Conservation (phyloP, 2,329 filamentous ascomycete genomes). For the Pseudovirgaria hyperparasitica region DNA sequence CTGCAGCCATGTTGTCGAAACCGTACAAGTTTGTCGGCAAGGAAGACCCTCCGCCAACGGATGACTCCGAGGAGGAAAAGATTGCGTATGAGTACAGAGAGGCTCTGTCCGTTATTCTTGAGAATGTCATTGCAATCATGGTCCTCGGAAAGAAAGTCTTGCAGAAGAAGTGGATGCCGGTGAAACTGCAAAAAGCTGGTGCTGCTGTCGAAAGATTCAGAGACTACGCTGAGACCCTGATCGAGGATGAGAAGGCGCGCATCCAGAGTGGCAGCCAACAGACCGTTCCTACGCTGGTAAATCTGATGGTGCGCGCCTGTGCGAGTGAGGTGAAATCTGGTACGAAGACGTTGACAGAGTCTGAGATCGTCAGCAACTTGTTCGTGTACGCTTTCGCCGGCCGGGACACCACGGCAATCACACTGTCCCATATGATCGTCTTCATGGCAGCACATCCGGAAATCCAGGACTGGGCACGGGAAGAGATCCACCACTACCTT, state of each 20-base stretch:
- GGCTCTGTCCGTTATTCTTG: conserved; percentile 6
- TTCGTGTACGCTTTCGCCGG: conserved; percentile 38
- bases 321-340: conserved; percentile 1
- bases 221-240: conserved; percentile 4
- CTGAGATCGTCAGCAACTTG: conserved; percentile 38
- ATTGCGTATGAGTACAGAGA: conserved; percentile 6
- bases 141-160: conserved; percentile 6
- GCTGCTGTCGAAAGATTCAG: conserved; percentile 5
- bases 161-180: conserved; percentile 7
- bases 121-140: conserved; percentile 6
- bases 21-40: conserved; percentile 6
- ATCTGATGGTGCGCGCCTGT: conserved; percentile 6
- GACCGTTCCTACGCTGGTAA: conserved; percentile 5
- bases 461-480: conserved; percentile 33
- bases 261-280: conserved; percentile 2
- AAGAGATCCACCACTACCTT: conserved; percentile 23
- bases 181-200: conserved; percentile 4
- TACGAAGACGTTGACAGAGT: conserved; percentile 7
- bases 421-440: conserved; percentile 29
- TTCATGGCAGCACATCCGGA: conserved; percentile 33
- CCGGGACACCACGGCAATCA: conserved; percentile 37
- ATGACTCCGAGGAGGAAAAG: too few species aligned
- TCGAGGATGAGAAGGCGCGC: conserved; percentile 5
- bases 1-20: conserved; percentile 8
- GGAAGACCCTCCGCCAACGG: conserved; percentile 1